These are phyloP conservation scores for Naganishia onofrii DNA, from an alignment of 768 basidiomycete genomes.

Conservation along the genomic window DNA sequence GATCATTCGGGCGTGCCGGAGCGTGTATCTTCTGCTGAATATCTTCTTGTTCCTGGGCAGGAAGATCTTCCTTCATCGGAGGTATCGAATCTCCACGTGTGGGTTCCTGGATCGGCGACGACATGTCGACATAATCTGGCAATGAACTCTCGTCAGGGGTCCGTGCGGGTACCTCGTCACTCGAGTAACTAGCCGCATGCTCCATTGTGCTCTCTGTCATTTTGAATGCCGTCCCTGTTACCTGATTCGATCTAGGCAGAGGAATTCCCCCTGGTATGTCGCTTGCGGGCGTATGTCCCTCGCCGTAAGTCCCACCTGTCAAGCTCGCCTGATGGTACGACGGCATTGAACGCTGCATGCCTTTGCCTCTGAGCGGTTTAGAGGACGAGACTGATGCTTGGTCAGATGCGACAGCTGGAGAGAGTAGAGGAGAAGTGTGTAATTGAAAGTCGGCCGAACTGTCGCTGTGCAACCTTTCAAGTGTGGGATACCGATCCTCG, in stretches of 20 bases:
- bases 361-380: neutral
- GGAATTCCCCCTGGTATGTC: slow-evolving; percentile 2
- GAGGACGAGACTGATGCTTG: neutral
- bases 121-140: slow-evolving; percentile 28
- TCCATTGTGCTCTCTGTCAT: neutral
- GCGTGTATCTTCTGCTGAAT: neutral
- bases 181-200: neutral
- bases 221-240: slow-evolving; percentile 50
- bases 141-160: slow-evolving; percentile 1
- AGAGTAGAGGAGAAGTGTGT: neutral
- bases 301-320: slow-evolving; percentile 40
- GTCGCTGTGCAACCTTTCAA: slow-evolving; percentile 64
- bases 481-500: slow-evolving; percentile 78
- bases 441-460: slow-evolving; percentile 22
- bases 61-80: no score
- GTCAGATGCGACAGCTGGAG: slow-evolving; percentile 1
- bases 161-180: neutral
- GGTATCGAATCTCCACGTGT: slow-evolving; percentile 12
- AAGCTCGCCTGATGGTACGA: slow-evolving; percentile 33
- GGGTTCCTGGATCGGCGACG: slow-evolving; percentile 23
- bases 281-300: slow-evolving; percentile 24
- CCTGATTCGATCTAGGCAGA: slow-evolving; percentile 44
- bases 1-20: slow-evolving; percentile 26
- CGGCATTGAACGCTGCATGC: slow-evolving; percentile 14
- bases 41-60: neutral